phyloP scores from a whole-genome alignment of 2,329 filamentous ascomycete species.

The Pseudogymnoascus sp. region DNA sequence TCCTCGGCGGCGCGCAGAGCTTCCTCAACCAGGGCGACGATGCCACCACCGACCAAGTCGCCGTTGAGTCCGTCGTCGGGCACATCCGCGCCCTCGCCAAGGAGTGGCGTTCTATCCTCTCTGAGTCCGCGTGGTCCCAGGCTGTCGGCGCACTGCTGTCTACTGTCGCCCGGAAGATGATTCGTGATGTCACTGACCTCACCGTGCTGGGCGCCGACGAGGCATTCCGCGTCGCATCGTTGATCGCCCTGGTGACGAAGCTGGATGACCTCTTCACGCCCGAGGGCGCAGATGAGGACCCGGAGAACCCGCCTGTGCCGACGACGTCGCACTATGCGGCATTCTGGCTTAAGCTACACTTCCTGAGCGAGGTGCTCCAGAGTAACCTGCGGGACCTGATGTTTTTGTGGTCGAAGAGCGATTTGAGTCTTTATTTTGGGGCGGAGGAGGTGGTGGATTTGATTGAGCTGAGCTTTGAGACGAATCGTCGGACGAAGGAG shows the following conservation, averaged over 20 bases:
- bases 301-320: constrained; percentile 36
- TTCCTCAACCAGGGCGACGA: constrained; percentile 43
- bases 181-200: constrained; percentile 53
- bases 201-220: constrained; percentile 54
- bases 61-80: constrained; percentile 43
- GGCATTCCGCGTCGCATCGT: constrained; percentile 50
- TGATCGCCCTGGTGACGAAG: constrained; percentile 48
- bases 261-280: constrained; percentile 53
- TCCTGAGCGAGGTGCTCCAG: constrained; percentile 55
- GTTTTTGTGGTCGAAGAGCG: constrained; percentile 57
- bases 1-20: constrained; percentile 52
- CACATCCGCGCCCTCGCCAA: constrained; percentile 45
- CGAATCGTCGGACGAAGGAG: constrained; percentile 49
- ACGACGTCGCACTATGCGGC: constrained; percentile 51
- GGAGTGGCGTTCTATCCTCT: constrained; percentile 49
- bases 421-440: constrained; percentile 55
- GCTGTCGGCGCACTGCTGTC: constrained; percentile 53
- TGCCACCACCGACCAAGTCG: constrained; percentile 36
- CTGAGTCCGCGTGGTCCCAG: constrained; percentile 54
- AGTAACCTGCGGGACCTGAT: constrained; percentile 56
- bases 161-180: constrained; percentile 49
- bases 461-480: constrained; percentile 55
- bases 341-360: constrained; percentile 56
- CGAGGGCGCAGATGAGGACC: constrained; percentile 20
- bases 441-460: constrained; percentile 53